Base-by-base conservation (phyloP, 805 yeast genomes). In the Yarrowia sp. region DNA sequence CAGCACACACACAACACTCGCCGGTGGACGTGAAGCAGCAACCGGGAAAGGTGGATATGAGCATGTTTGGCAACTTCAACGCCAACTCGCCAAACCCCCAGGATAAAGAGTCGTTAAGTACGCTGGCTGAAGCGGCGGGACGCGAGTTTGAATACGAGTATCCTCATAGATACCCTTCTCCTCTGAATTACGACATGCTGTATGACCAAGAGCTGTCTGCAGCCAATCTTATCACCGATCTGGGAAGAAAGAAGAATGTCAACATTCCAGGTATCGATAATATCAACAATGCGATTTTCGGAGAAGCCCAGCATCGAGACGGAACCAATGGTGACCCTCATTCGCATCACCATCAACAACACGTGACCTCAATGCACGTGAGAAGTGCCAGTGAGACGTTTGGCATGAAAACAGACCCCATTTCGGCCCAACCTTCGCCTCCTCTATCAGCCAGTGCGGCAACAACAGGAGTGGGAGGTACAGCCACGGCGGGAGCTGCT, bases 401-500 rank as follows among this genome's bases (percentile, higher is more conserved):
- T 42, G 63, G 63, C 11, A 41, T 42, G 42, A 56, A 41, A 15
- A 41, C 48, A 14, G 63, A 56, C 63, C 65, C 52, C 50, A 52
- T 52, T 40, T 41, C 68, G 9, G 63, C 45, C 46, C 68, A 52
- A 36, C 63, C 68, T 7, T 52, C 63, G 42, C 68, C 63, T 32
- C 58, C 63, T 36, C n/a, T 64, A 35, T 64, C 72, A 26, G 50
- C 71, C 43, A 69, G 70, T 12, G 73, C 72, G 36, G 70, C 45
- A 68, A 70, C 68, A 69, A 55, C 67, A 22, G 59, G 59, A 40
- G 59, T 38, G 12, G 40, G 12, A 38, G 32, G 32, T 26, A 26
- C 32, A 26, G 32, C 7, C 32, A 26, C 32, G 32, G 32, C 32
- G 32, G 32, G 32, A 26, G 32, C 32, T 26, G 32, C 32, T 26